A percentile compares a stretch with the other conserved stretches of the same genome.
Evolutionary conservation across 179 eudicot genomes (phyloP).

Genomic region (Spinacia oleracea): DNA sequence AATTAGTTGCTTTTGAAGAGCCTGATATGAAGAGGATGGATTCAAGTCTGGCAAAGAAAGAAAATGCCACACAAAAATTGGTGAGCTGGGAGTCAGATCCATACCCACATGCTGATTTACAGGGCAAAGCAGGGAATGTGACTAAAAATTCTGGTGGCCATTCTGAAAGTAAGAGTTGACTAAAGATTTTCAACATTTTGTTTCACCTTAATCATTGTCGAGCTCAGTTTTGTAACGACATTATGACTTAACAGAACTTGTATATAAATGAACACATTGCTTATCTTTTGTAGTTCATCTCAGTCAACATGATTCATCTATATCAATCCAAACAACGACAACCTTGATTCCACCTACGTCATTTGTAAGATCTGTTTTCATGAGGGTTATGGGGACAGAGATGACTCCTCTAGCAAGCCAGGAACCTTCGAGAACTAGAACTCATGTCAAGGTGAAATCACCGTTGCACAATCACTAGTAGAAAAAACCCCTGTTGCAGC

Average conservation of each 20-base stretch:
- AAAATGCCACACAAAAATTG: slow-evolving; percentile 32
- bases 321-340: slow-evolving; percentile 43
- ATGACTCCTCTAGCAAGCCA: slow-evolving; percentile 85
- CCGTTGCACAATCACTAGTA: too few species aligned
- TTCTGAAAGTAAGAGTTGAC: slow-evolving; percentile 46
- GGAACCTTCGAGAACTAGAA: slow-evolving; percentile 78
- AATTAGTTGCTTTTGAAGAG: slow-evolving; percentile 56
- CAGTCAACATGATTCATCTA: slow-evolving; percentile 49
- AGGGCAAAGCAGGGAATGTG: slow-evolving; percentile 36
- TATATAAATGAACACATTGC: slow-evolving; percentile 7
- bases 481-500: too few species aligned
- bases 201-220: slow-evolving; percentile 1
- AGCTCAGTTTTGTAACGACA: not conserved
- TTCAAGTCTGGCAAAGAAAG: slow-evolving; percentile 43
- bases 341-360: slow-evolving; percentile 42
- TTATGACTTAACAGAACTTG: not conserved
- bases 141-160: slow-evolving; percentile 45
- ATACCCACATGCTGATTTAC: slow-evolving; percentile 34
- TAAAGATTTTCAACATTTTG: not conserved
- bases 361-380: slow-evolving; percentile 65
- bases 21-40: slow-evolving; percentile 63
- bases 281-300: slow-evolving; percentile 47
- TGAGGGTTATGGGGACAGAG: slow-evolving; percentile 88
- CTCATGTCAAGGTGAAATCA: slow-evolving; percentile 74
- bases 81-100: slow-evolving; percentile 50